Base-by-base conservation (phyloP, 2,329 filamentous ascomycete species). In the Hypoxylon sp. region DNA sequence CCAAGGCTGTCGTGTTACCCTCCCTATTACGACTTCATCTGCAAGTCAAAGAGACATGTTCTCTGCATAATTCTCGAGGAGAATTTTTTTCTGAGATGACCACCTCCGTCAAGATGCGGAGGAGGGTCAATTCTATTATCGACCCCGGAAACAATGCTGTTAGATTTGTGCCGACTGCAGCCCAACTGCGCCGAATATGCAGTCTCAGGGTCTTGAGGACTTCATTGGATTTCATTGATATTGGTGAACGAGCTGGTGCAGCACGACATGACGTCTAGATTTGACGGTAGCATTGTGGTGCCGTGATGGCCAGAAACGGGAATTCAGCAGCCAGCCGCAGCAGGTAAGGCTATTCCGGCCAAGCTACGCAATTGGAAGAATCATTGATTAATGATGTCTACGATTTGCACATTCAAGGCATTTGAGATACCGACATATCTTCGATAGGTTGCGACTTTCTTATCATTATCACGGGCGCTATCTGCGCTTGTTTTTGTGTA, bases 391-490 rank as follows among this genome's bases (percentile, higher is more conserved):
- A 65, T 39, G 53, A 65, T 68, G 57, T 63, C 42, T 54, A 59
- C 35, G 29, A 51, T 62, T 35, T 56, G 31, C 29, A 35, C 37
- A 51, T 63, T 39, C 21, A 8, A n/a, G 44, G 13, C 24, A 13
- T 13, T 27, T 19, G 6, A 27, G 39, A 19, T 44, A 44, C 24
- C n/a, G n/a, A 24, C 19, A 27, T 35, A 10, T n/a, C n/a, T 31
- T 35, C 3, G 8, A 37, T 35, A 27, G 42, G 29, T 35, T 50
- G 51, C 29, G 11, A 24, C 5, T 35, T 29, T 61, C 35, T 54
- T 65, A 57, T 58, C 54, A 58, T 65, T 65, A 70, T 70, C 57
- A 37, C 53, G 13, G 29, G 69, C 69, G 69, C 69, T 56, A 71
- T 67, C 66, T 65, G 69, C 69, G 69, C 63, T 60, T 71, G 67